Evolutionary conservation across 2,329 filamentous ascomycete species (phyloP), one percentile per base, ranked within the genome.

Genomic region (Sclerotinia minor): DNA sequence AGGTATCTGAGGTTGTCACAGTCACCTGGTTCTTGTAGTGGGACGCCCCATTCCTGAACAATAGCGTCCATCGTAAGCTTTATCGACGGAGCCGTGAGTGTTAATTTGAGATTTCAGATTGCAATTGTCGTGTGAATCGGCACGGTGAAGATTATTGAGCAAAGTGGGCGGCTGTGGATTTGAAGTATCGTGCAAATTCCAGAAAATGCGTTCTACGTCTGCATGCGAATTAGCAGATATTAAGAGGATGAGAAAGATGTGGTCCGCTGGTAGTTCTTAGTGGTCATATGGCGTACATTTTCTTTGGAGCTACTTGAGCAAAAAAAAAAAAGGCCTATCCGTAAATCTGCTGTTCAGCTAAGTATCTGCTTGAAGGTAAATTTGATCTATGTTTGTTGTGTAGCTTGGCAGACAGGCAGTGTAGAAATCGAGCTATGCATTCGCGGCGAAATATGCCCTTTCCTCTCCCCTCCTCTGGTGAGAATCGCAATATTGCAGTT

Each of bases 21-120:
- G 61, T 75, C 75, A 45, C 69, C 71, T 66, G 74, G 74, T 54
- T 76, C 74, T 35, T 65, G 69, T 15, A 77, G 70, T 45, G 77
- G 75, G 17, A 74, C 70, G 41, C 69, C 68, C 54, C 75, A 77
- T 65, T 78, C 75, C 58, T 77, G 72, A 47, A 78, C 76, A 26
- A 77, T 76, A 21, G 68, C 69, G 44, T 71, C 72, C 76, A 77
- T 77, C 11, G 68, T 70, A 32, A n/a, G 45, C 13, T 15, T 49
- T 24, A n/a, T 45, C 7, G 19, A 44, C n/a, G 24, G 21, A 44
- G 32, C 17, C 17, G 17, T 38, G 13, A 15, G 5, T 53, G 24
- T 57, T 29, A 50, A 41, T 47, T 45, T 64, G 17, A 52, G 26
- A 26, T 52, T 15, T 38, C 6, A n/a, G 21, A 38, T 35, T 35